Conservation (phyloP, 495 filamentous ascomycete genomes). For the Symbiotaphrina buchneri region DNA sequence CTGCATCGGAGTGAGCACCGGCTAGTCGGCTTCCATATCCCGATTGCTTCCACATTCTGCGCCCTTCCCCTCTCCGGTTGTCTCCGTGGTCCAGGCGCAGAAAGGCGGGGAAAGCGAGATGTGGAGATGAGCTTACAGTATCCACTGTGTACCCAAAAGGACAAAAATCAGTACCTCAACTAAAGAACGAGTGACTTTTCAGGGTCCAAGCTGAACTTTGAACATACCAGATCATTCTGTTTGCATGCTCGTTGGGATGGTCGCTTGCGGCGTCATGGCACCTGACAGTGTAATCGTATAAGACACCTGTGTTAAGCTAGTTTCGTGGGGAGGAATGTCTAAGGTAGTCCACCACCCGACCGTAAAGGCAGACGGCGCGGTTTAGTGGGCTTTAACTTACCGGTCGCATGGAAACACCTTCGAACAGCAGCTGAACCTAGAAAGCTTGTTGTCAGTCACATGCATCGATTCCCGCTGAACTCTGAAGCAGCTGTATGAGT, state of each 20-base stretch:
- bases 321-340: too few relatives aligned
- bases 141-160: too few relatives aligned
- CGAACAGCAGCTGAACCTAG: constrained; percentile 34
- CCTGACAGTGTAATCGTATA: too few relatives aligned
- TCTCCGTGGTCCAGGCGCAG: too few relatives aligned
- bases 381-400: constrained; percentile 11
- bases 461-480: too few relatives aligned
- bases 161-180: neutral
- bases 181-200: neutral
- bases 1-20: constrained; percentile 3
- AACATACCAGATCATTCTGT: constrained; percentile 61
- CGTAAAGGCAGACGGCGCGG: neutral
- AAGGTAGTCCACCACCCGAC: neutral
- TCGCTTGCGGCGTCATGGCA: constrained; percentile 58
- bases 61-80: too few relatives aligned
- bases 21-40: neutral
- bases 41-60: too few relatives aligned
- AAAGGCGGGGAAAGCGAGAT: neutral
- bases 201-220: neutral
- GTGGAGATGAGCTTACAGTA: too few relatives aligned
- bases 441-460: neutral
- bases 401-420: constrained; percentile 63
- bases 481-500: constrained; percentile 10
- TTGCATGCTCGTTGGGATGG: constrained; percentile 66
- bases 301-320: too few relatives aligned